A percentile compares a stretch with the other conserved stretches of the same genome.
Conservation (phyloP, 257 asterid species). For the Misopates orontium region DNA sequence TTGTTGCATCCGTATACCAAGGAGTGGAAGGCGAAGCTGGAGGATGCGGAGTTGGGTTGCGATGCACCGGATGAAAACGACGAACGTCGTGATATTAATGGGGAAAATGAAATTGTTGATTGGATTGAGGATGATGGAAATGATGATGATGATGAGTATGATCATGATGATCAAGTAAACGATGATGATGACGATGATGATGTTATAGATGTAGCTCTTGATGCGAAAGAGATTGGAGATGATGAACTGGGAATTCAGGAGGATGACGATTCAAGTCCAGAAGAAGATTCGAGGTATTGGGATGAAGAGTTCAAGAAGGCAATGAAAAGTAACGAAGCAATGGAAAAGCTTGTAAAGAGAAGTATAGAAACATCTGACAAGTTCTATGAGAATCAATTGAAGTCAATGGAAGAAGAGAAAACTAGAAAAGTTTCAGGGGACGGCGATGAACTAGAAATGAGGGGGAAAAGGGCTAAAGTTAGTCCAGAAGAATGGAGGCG, state of each 20-base stretch:
- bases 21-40: slow-evolving; percentile 93
- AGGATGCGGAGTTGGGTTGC: slow-evolving; percentile 96
- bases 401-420: slow-evolving; percentile 35
- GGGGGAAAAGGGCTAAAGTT: slow-evolving; percentile 70
- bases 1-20: slow-evolving; percentile 82
- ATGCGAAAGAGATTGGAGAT: slow-evolving; percentile 43
- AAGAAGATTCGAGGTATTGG: slow-evolving; percentile 69
- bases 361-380: slow-evolving; percentile 43
- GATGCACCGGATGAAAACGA: slow-evolving; percentile 87
- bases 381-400: slow-evolving; percentile 41
- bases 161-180: slow-evolving; percentile 3
- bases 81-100: slow-evolving; percentile 26
- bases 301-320: slow-evolving; percentile 87
- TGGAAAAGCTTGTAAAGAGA: slow-evolving; percentile 77
- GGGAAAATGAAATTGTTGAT: slow-evolving; percentile 58
- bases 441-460: slow-evolving; percentile 71
- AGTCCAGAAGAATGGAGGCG: slow-evolving; percentile 67
- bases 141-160: slow-evolving; percentile 24
- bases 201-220: slow-evolving; percentile 38
- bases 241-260: slow-evolving; percentile 61
- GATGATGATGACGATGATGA: slow-evolving; percentile 36
- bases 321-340: slow-evolving; percentile 62
- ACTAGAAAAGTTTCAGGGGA: slow-evolving; percentile 21
- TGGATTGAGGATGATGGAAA: slow-evolving; percentile 85
- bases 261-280: slow-evolving; percentile 47